Evolutionary conservation across 2,329 filamentous ascomycete species (phyloP).

Genomic region (Phialophora expanda): DNA sequence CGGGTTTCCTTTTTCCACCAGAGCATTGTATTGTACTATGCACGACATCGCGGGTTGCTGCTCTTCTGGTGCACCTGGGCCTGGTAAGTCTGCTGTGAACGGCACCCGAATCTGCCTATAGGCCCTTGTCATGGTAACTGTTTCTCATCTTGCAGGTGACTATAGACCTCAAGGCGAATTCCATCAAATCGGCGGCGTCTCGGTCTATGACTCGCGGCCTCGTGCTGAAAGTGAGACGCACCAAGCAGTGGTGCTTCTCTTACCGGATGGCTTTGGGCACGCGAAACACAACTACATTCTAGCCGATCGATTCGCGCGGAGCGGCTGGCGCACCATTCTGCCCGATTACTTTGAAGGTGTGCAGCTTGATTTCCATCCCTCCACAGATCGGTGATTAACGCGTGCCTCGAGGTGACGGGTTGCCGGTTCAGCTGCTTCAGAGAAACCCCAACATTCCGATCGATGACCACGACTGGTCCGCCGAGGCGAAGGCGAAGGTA

Average conservation of each 20-base stretch:
- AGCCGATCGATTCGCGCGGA: conserved; percentile 16
- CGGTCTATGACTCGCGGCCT: conserved; percentile 1
- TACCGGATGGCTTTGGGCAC: conserved; percentile 24
- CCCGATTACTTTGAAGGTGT: conserved; percentile 27
- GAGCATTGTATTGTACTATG: background rate
- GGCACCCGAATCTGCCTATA: background rate
- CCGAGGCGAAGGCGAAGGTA: conserved; percentile 10
- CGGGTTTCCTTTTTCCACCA: background rate
- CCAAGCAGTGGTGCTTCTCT: conserved; percentile 5
- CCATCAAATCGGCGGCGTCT: background rate
- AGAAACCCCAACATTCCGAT: conserved; percentile 12
- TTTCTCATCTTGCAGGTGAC: background rate
- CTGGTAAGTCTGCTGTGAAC: background rate
- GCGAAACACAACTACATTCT: conserved; percentile 23
- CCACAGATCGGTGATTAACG: background rate
- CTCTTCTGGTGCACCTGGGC: background rate
- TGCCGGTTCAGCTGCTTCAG: conserved; percentile 19
- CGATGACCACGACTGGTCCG: conserved; percentile 24
- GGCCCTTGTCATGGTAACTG: background rate
- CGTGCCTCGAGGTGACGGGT: conserved; percentile 1
- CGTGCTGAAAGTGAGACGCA: background rate
- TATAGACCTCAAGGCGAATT: background rate
- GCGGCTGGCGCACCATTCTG: conserved; percentile 12
- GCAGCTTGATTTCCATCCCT: background rate
- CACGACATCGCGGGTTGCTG: background rate